These are phyloP conservation scores for Calamus simplicifolius DNA, from an alignment of 176 grass and related monocot genomes.

Conservation along the genomic window DNA sequence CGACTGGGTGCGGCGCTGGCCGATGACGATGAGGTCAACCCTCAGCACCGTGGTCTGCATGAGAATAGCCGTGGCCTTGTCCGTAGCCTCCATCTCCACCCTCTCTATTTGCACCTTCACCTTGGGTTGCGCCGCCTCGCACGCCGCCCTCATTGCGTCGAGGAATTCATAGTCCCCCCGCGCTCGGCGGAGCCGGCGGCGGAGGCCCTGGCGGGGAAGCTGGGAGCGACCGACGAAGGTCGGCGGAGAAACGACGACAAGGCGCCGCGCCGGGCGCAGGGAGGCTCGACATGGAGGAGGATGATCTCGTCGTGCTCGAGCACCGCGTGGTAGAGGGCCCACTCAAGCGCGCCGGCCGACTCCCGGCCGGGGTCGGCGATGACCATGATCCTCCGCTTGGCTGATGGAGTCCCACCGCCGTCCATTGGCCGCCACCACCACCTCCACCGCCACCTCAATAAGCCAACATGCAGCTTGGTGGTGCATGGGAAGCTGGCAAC, in stretches of 20 bases:
- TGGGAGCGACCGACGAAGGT: not conserved
- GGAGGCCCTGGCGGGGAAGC: constrained; percentile 16
- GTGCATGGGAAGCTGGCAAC: not conserved
- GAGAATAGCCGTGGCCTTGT: constrained; percentile 74
- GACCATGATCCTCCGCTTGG: constrained; percentile 62
- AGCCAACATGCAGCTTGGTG: not conserved
- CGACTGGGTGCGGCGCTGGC: constrained; percentile 36
- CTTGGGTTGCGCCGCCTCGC: constrained; percentile 41
- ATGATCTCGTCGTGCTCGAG: constrained; percentile 64
- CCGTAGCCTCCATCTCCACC: constrained; percentile 52
- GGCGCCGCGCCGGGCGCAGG: constrained; percentile 12
- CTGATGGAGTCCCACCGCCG: not conserved
- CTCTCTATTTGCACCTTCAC: constrained; percentile 37
- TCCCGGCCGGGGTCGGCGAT: constrained; percentile 62
- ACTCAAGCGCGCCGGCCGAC: constrained; percentile 64
- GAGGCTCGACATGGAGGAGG: constrained; percentile 71
- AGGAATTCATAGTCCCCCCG: constrained; percentile 44
- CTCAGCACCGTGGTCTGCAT: constrained; percentile 32
- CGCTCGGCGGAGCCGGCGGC: not conserved
- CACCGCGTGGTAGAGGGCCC: constrained; percentile 68
- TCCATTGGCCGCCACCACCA: not conserved
- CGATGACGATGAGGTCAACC: constrained; percentile 75
- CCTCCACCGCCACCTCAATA: constrained; percentile 9
- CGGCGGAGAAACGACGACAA: constrained; percentile 11
- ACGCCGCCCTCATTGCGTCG: constrained; percentile 47